Conservation (phyloP, 352 stramenopile species). For the Globisporangium perplexum region DNA sequence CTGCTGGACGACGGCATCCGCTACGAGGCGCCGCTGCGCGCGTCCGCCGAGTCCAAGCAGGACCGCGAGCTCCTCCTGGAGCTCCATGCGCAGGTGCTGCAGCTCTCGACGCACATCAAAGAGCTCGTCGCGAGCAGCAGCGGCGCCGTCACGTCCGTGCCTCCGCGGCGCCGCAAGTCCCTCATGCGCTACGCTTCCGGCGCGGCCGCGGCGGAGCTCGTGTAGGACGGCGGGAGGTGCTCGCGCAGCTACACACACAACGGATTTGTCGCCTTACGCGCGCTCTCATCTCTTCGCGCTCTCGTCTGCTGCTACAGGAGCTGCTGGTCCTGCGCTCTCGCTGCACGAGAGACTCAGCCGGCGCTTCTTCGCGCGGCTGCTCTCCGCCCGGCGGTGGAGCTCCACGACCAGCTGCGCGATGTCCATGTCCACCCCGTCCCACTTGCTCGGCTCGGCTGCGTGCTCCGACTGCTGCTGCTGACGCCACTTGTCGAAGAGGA, state of each 20-base stretch:
- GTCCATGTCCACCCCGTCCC: background rate
- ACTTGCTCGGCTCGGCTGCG: background rate
- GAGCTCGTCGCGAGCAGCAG: background rate
- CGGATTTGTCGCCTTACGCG: background rate
- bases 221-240: background rate
- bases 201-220: background rate
- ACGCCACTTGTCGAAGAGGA: slow-evolving; percentile 9
- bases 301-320: background rate
- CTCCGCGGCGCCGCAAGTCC: slow-evolving; percentile 7
- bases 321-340: background rate
- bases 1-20: slow-evolving; percentile 14
- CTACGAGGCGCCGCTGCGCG: slow-evolving; percentile 9
- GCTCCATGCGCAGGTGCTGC: slow-evolving; percentile 14
- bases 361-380: background rate
- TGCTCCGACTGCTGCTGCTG: background rate
- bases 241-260: background rate
- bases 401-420: slow-evolving; percentile 1
- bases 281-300: background rate
- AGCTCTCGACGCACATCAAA: slow-evolving; percentile 8
- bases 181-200: slow-evolving; percentile 10
- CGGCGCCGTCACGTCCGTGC: background rate
- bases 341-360: background rate
- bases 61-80: slow-evolving; percentile 11
- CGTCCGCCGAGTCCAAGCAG: slow-evolving; percentile 2
- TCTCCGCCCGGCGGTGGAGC: background rate